phyloP scores from a whole-genome alignment of 176 grass and related monocot genomes.

The Zizania latifolia region DNA sequence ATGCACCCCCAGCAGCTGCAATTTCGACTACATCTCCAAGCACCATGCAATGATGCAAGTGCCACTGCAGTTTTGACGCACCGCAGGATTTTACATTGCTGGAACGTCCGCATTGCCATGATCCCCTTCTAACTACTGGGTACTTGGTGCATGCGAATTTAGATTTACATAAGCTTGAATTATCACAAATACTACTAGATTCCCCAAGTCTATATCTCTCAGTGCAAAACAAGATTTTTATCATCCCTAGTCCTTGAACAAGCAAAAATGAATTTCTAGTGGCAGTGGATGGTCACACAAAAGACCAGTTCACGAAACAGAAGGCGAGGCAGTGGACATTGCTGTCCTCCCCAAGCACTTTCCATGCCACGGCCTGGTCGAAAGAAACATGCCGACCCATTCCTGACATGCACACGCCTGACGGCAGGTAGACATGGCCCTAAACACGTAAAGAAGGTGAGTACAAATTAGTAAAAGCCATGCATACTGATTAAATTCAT shows the following conservation, averaged over 20 bases:
- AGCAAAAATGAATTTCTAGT: conserved; percentile 17
- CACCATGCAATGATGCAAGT: neutral
- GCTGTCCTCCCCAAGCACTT: conserved; percentile 66
- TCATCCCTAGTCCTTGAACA: neutral
- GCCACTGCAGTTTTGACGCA: neutral
- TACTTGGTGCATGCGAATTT: neutral
- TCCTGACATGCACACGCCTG: conserved; percentile 69
- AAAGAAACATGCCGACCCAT: conserved; percentile 93
- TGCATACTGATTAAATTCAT: neutral
- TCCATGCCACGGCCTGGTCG: conserved; percentile 90
- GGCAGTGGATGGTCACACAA: conserved; percentile 24
- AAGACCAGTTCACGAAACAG: conserved; percentile 96
- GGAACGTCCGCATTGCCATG: neutral
- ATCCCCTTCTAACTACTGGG: neutral
- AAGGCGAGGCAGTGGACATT: conserved; percentile 73
- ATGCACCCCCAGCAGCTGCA: neutral
- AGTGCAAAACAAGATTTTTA: neutral
- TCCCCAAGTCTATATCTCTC: neutral
- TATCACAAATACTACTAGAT: conserved; percentile 9
- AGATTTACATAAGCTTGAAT: neutral
- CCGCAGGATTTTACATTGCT: neutral
- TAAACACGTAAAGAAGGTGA: neutral
- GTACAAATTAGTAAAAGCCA: neutral
- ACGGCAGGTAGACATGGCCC: conserved; percentile 74
- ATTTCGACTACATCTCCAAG: neutral